phyloP scores from a whole-genome alignment of 1,284 basidiomycete genomes.

The Trametes versicolor region DNA sequence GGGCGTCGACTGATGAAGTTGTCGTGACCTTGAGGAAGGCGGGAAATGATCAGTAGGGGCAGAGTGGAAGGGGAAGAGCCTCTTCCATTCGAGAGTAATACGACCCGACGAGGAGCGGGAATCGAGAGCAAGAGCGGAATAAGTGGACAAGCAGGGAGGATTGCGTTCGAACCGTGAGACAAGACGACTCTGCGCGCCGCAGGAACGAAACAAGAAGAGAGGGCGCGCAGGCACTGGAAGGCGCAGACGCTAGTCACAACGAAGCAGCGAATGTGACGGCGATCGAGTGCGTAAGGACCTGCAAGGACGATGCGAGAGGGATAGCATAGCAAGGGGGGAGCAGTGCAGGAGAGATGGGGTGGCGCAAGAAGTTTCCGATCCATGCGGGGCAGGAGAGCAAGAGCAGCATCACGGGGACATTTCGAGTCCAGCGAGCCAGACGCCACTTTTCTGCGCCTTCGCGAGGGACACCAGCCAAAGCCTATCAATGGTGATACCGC shows the following conservation, averaged over 20 bases:
- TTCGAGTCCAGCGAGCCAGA: conserved; percentile 38
- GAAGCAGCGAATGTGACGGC: not conserved
- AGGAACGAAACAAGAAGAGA: not conserved
- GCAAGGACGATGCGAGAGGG: not conserved
- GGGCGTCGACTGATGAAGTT: too few relatives aligned
- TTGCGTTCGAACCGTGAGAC: not conserved
- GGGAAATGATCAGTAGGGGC: not conserved
- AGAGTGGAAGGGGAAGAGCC: not conserved
- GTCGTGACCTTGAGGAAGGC: not conserved
- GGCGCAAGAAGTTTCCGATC: not conserved
- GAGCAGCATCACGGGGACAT: conserved; percentile 18
- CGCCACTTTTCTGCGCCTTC: conserved; percentile 22
- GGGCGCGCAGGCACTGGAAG: conserved; percentile 1
- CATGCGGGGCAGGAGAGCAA: not conserved
- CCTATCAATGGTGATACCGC: conserved; percentile 25
- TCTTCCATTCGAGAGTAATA: not conserved
- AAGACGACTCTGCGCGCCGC: conserved; percentile 2
- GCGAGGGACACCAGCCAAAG: conserved; percentile 35
- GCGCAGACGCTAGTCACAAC: conserved; percentile 3
- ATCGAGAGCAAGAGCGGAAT: not conserved
- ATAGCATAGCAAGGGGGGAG: not conserved
- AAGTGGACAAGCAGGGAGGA: not conserved
- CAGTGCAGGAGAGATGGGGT: not conserved
- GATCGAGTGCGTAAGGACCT: too few relatives aligned
- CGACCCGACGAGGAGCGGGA: not conserved